Conservation (phyloP, 345 rosid species). For the Angophora floribunda region DNA sequence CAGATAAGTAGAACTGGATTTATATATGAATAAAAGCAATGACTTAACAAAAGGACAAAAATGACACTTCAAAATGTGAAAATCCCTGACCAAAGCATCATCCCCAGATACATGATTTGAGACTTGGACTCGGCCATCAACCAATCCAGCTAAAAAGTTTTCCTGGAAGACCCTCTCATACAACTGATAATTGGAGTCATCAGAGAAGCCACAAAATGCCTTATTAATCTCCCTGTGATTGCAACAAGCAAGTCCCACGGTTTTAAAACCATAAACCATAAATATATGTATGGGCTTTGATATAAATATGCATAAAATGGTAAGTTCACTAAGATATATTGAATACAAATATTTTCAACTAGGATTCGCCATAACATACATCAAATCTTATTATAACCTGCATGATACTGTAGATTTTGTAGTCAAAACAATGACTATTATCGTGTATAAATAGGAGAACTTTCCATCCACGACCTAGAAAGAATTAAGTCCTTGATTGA, state of each 20-base stretch:
- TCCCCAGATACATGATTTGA: not conserved
- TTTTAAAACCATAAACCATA: not conserved
- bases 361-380: not conserved
- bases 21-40: not conserved
- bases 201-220: conserved; percentile 83
- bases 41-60: not conserved
- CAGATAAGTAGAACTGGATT: not conserved
- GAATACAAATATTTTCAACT: not conserved
- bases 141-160: conserved; percentile 6
- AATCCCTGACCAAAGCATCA: conserved; percentile 8
- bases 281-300: not conserved
- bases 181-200: conserved; percentile 30
- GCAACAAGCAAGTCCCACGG: conserved; percentile 2
- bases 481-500: not conserved
- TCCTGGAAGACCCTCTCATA: conserved; percentile 20
- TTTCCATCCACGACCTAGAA: not conserved
- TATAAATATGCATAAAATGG: not conserved
- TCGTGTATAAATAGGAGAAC: not conserved
- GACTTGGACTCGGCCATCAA: conserved; percentile 10
- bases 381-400: not conserved
- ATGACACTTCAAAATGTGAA: not conserved
- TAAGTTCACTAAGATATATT: not conserved
- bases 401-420: not conserved
- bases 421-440: not conserved
- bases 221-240: conserved; percentile 74